Evolutionary conservation across 1,284 basidiomycete species (phyloP), one percentile per base, ranked within the genome.

Genomic region (Ceratorhiza oryzae-sativae): DNA sequence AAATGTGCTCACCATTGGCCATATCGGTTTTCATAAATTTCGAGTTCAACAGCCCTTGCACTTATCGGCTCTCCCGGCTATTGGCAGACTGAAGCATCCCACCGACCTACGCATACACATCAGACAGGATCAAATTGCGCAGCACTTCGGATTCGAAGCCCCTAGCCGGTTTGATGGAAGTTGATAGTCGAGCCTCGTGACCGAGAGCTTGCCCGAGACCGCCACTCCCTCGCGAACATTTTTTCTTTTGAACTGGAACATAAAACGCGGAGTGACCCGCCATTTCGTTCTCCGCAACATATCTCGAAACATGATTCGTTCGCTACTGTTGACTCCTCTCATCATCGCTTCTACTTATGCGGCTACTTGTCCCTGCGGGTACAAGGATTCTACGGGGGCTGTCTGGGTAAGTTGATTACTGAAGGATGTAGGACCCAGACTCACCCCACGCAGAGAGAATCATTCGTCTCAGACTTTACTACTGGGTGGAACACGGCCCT

Each of bases 341-440:
- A 53, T 46, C 15, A 34, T 58, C n/a, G 51, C 55, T 18, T 20
- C 42, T 32, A 25, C 39, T n/a, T 67, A 46, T 23, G 61, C 60
- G 18, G 48, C 71, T 23, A 55, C 55, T 48, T 75, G 75, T 53
- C 55, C 72, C 6, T 75, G 75, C 48, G 75, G 75, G 8, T 75
- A 74, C 58, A 65, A 73, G 23, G 75, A 75, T 49, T 67, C 72
- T 18, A 73, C 53, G 20, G 70, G 72, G 4, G 55, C 51, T 23
- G 60, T 75, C 30, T 75, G 75, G 75, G 75, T 75, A 53, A 20
- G 68, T 18, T 75, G 15, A 6, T 4, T 30, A 9, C 15, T 20
- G 30, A n/a, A 36, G 34, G 6, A 39, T 3, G 5, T 32, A 15
- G 58, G 36, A 18, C 27, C 39, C n/a, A 62, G 23, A 25, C 20